Conservation (phyloP, 1,284 basidiomycete species). For the Ceratobasidium theobromae region DNA sequence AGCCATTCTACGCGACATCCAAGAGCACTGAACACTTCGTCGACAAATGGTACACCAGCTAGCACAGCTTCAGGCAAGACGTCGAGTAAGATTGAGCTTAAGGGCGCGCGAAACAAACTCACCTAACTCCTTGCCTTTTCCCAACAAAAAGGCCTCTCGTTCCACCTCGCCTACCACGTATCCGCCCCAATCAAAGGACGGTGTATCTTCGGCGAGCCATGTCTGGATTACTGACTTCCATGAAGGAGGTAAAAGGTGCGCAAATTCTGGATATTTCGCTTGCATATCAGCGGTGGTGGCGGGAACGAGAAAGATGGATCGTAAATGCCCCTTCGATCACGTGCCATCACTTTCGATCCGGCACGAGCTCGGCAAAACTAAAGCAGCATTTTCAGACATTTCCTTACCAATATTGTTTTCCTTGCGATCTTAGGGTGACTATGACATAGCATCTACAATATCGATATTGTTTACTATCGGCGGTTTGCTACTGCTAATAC, state of each 20-base stretch:
- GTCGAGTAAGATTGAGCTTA: neutral
- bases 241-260: conserved; percentile 82
- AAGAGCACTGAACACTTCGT: conserved; percentile 88
- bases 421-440: too few relatives aligned
- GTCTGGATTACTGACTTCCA: conserved; percentile 80
- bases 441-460: too few relatives aligned
- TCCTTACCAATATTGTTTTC: too few relatives aligned
- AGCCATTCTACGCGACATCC: conserved; percentile 98
- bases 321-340: neutral
- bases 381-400: too few relatives aligned
- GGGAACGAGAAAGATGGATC: neutral
- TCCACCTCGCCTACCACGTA: conserved; percentile 92
- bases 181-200: conserved; percentile 96
- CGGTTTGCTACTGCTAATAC: too few relatives aligned
- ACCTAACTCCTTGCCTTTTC: conserved; percentile 64
- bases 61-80: conserved; percentile 62
- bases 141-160: conserved; percentile 85
- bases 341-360: too few relatives aligned
- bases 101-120: neutral
- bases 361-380: neutral
- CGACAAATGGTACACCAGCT: conserved; percentile 94
- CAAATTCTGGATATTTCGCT: conserved; percentile 43
- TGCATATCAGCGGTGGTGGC: conserved; percentile 7
- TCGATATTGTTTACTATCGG: too few relatives aligned
- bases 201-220: conserved; percentile 94